phyloP scores from a whole-genome alignment of 495 filamentous ascomycete species.

The Trichoderma asperelloides region DNA sequence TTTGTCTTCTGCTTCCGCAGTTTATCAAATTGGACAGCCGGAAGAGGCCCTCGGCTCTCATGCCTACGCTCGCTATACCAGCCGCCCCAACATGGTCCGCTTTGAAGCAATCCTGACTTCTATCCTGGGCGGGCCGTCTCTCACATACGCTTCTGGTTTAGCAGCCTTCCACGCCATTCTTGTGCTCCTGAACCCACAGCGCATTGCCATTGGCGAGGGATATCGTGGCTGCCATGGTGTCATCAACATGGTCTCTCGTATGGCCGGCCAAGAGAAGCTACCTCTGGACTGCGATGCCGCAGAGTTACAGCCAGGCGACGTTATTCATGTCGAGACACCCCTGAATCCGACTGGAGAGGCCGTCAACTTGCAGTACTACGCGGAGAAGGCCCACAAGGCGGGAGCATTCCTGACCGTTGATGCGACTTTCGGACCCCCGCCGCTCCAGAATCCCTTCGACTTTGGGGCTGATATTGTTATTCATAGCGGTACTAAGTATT shows the following conservation, averaged over 20 bases:
- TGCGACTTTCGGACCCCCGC: constrained; percentile 83
- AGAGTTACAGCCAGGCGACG: constrained; percentile 57
- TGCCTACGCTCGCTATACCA: constrained; percentile 70
- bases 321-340: constrained; percentile 87
- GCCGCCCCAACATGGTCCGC: constrained; percentile 67
- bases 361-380: constrained; percentile 57
- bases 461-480: constrained; percentile 76
- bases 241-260: constrained; percentile 55
- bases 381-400: constrained; percentile 56
- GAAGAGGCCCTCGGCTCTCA: constrained; percentile 20
- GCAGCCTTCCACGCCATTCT: constrained; percentile 82
- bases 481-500: constrained; percentile 90
- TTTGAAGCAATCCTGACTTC: constrained; percentile 74
- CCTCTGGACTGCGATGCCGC: constrained; percentile 41
- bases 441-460: constrained; percentile 73
- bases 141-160: constrained; percentile 79
- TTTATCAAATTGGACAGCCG: too few relatives aligned
- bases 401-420: constrained; percentile 80
- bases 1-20: too few relatives aligned
- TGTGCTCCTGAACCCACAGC: constrained; percentile 64
- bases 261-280: constrained; percentile 60
- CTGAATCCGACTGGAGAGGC: constrained; percentile 82
- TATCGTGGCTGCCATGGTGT: constrained; percentile 94
- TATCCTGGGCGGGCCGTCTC: constrained; percentile 55
- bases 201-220: constrained; percentile 66